Conservation (phyloP, 2,329 filamentous ascomycete genomes). For the Xylaria hypoxylon region DNA sequence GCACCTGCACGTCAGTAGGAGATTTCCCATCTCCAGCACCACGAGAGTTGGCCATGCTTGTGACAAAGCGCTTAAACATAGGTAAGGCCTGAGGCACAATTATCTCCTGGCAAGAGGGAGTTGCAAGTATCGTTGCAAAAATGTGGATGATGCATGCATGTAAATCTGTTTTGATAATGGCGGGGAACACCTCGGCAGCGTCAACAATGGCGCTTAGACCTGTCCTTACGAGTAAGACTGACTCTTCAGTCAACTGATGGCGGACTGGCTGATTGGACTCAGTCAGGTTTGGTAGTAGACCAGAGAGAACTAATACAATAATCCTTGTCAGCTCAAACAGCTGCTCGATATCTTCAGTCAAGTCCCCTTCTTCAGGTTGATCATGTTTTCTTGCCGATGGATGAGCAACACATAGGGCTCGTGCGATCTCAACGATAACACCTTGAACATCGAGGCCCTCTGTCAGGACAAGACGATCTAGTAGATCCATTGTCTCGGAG, state of each 20-base stretch:
- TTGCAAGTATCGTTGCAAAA: conserved; percentile 91
- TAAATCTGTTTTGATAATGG: conserved; percentile 95
- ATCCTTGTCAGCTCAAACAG: conserved; percentile 96
- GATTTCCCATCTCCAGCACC: conserved; percentile 53
- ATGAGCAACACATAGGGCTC: conserved; percentile 89
- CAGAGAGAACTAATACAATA: conserved; percentile 91
- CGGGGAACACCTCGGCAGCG: conserved; percentile 93
- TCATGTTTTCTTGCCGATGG: conserved; percentile 82
- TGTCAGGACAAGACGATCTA: conserved; percentile 91
- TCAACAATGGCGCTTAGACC: conserved; percentile 91
- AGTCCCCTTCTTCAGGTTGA: conserved; percentile 76
- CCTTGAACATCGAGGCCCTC: conserved; percentile 89
- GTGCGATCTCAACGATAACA: conserved; percentile 93
- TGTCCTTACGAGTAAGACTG: conserved; percentile 80
- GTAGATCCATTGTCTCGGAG: conserved; percentile 94
- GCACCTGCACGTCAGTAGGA: conserved; percentile 75
- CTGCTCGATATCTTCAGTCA: conserved; percentile 98
- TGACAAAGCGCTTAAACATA: conserved; percentile 90
- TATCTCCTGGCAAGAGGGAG: conserved; percentile 84
- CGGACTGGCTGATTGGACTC: conserved; percentile 74
- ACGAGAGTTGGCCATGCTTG: conserved; percentile 71
- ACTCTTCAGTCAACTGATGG: conserved; percentile 87
- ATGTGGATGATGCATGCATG: conserved; percentile 98
- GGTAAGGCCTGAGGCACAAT: conserved; percentile 91
- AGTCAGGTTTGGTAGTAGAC: conserved; percentile 84